Evolutionary conservation across 2,329 filamentous ascomycete species (phyloP), one percentile per base, ranked within the genome.

Genomic region (Elsinoe batatas): DNA sequence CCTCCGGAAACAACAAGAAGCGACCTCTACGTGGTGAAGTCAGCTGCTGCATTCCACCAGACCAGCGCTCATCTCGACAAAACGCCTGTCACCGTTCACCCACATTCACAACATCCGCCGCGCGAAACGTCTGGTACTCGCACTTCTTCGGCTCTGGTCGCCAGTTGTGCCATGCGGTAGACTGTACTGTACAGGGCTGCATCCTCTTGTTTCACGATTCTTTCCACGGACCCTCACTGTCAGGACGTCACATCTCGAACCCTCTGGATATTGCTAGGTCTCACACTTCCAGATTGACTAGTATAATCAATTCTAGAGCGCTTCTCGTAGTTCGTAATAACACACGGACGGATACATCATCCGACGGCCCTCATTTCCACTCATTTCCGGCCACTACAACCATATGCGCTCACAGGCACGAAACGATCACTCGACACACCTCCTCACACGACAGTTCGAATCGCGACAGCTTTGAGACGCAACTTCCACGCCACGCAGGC

Each of bases 1-100:
- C 18, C 17, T 15, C n/a, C 47, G 12, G 37, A 51, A 51, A 51
- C 47, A 51, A 51, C 47, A 51, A 51, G 30, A 49, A n/a, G 17
- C 18, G 18, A 51, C 47, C 15, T 37, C 20, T 15, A 18, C 17
- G 35, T 11, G 17, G 47, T 26, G 32, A 38, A 50, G 26, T 50
- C 26, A 50, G 46, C 46, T 50, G 46, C 44, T 20, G 30, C 46
- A 50, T 36, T 50, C 46, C 46, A 50, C 32, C 46, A 13, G n/a
- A 18, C 46, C 37, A 50, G 46, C 30, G 30, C 46, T 50, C 46
- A 50, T 50, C 46, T 50, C 46, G 46, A 50, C 38, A 51, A 51
- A 51, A 32, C 47, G 47, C 47, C 47, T 51, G 35, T n/a, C 47
- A 51, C 47, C 47, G 47, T 51, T 51, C 47, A 13, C 32, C 47